Base-by-base conservation (phyloP, 768 basidiomycete species). In the Leccinum truebloodii region DNA sequence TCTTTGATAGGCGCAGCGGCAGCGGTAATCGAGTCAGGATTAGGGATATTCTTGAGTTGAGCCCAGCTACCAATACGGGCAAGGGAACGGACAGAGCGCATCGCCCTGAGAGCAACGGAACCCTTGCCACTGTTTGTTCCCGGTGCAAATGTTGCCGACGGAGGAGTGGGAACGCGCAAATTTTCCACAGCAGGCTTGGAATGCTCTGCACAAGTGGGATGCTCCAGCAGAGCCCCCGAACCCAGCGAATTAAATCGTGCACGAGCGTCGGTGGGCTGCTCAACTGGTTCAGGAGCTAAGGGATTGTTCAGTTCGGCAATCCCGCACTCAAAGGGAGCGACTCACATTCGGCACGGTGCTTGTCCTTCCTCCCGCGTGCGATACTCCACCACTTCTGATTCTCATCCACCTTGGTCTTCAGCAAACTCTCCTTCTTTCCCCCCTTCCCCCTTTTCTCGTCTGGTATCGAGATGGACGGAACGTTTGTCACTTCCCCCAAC, bases 361-460 rank as follows among this genome's bases (percentile, higher is more conserved):
- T 74, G 1, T 69, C 62, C 63, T 75, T 91, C 65, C 87, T 75
- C 10, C 88, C 88, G 14, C 89, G 76, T 6, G 89, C 86, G 60
- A 93, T 86, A 63, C 83, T 92, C 92, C 90, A 93, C 90, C 90
- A 93, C 72, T 86, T 89, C 67, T 81, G 80, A 66, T 79, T 83
- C 62, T 80, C 78, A 49, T 81, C 80, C 28, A 61, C 70, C 71
- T 80, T 83, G 57, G 77, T 62, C 67, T 78, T 78, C 58, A 76
- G 67, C 60, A 70, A 49, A 20, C 65, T 62, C 53, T 63, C 63
- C 69, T 67, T 67, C 66, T 77, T 78, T 60, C 73, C 74, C 51
- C 77, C 65, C 65, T 77, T 78, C 63, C 73, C 74, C 50, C 77
- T 65, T 65, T 73, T 69, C 76, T 81, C 69, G 72, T 73, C 71